These are phyloP conservation scores for Arabis hirsuta DNA, from an alignment of 345 rosid genomes.

Conservation along the genomic window DNA sequence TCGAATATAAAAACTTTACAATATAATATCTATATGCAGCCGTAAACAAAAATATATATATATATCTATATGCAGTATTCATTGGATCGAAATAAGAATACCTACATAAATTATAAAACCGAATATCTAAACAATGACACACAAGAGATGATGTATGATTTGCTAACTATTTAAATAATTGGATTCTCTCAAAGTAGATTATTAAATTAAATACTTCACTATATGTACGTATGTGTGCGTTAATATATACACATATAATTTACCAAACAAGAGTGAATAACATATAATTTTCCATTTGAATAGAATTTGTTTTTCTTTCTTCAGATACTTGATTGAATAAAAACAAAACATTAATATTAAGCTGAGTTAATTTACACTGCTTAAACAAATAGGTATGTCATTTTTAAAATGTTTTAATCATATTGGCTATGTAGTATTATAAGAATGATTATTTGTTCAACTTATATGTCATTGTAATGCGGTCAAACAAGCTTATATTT, in stretches of 20 bases:
- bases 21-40: conserved; percentile 14
- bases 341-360: not conserved
- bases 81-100: conserved; percentile 30
- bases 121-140: conserved; percentile 16
- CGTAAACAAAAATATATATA: too few relatives aligned
- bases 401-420: conserved; percentile 9
- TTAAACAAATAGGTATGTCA: not conserved
- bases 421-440: not conserved
- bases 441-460: not conserved
- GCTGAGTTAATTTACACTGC: not conserved
- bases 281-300: not conserved
- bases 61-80: too few relatives aligned
- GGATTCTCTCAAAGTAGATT: not conserved
- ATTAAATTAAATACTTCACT: not conserved
- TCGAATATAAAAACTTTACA: conserved; percentile 13
- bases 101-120: conserved; percentile 3
- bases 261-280: not conserved
- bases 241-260: not conserved
- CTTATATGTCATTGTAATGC: not conserved
- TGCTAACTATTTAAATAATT: conserved; percentile 5
- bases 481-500: conserved; percentile 18
- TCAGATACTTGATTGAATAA: not conserved
- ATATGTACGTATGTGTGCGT: not conserved
- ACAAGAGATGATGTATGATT: conserved; percentile 15
- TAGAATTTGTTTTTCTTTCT: not conserved